A percentile compares a stretch with the other conserved stretches of the same genome.
Evolutionary conservation across 2,329 filamentous ascomycete species (phyloP).

Genomic region (Torrubiella hemipterigena): DNA sequence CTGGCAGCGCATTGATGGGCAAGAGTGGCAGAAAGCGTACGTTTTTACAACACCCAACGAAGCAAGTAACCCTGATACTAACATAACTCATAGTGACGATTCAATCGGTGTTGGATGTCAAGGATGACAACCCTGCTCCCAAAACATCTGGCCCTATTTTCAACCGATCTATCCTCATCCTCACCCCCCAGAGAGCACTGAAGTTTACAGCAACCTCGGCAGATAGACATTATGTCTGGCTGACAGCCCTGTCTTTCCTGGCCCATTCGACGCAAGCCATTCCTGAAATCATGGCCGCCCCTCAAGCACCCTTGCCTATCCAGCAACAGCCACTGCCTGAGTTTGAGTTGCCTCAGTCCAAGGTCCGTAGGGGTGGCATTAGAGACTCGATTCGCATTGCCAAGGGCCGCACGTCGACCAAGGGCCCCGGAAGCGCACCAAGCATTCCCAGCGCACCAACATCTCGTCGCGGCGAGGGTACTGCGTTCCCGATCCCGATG

Average conservation of each 20-base stretch:
- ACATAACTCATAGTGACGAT: constrained; percentile 59
- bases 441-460: constrained; percentile 26
- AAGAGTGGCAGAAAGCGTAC: constrained; percentile 91
- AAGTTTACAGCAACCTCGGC: constrained; percentile 81
- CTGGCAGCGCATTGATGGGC: constrained; percentile 76
- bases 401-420: constrained; percentile 48
- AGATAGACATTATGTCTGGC: constrained; percentile 89
- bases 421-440: constrained; percentile 37
- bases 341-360: constrained; percentile 35
- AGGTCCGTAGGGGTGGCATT: constrained; percentile 45
- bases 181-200: constrained; percentile 84
- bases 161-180: constrained; percentile 85
- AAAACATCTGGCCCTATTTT: constrained; percentile 54
- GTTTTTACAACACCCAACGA: constrained; percentile 23
- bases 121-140: constrained; percentile 79
- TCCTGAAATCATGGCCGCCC: constrained; percentile 54
- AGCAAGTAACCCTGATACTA: constrained; percentile 15
- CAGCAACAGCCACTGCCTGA: constrained; percentile 33
- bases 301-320: constrained; percentile 24
- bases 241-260: constrained; percentile 88
- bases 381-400: constrained; percentile 84
- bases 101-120: constrained; percentile 93
- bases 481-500: constrained; percentile 26
- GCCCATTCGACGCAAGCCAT: constrained; percentile 77
- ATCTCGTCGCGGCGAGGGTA: constrained; percentile 21